Conservation (phyloP, 805 yeast species). For the Saccharomycopsis malanga region DNA sequence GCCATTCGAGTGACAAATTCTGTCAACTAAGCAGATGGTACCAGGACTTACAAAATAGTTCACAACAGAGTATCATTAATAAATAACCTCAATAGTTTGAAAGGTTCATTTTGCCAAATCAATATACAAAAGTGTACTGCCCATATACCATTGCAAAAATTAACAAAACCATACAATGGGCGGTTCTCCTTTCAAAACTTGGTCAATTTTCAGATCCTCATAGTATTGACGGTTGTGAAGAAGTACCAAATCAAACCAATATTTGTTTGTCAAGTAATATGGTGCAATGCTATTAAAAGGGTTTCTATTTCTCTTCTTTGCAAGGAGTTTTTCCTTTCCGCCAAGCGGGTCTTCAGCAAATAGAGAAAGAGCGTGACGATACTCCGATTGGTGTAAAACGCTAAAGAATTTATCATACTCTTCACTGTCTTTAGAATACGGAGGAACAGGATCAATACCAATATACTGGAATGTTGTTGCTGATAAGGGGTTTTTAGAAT, state of each 20-base stretch:
- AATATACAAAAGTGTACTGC: no score
- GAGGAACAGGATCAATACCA: slow-evolving; percentile 52
- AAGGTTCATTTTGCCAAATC: no score
- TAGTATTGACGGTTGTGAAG: no score
- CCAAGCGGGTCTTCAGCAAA: slow-evolving; percentile 58
- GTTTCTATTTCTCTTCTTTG: slow-evolving; percentile 49
- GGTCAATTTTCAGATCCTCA: no score
- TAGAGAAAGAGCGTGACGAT: slow-evolving; percentile 43
- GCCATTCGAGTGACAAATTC: no score
- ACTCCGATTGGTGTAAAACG: slow-evolving; percentile 43
- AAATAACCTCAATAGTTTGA: no score
- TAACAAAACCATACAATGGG: no score
- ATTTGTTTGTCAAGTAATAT: slow-evolving; percentile 25
- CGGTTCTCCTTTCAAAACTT: no score
- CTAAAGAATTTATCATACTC: slow-evolving; percentile 36
- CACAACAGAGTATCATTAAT: no score
- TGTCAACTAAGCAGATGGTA: no score
- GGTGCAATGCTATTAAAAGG: slow-evolving; percentile 43
- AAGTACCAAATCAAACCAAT: neutral
- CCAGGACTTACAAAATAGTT: no score
- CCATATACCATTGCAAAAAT: no score
- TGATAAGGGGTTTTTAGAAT: slow-evolving; percentile 3
- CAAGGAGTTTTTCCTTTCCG: slow-evolving; percentile 33
- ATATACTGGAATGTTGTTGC: slow-evolving; percentile 35
- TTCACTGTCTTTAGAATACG: slow-evolving; percentile 23